phyloP scores from a whole-genome alignment of 139 green algal species.

The Tetradesmus obliquus region DNA sequence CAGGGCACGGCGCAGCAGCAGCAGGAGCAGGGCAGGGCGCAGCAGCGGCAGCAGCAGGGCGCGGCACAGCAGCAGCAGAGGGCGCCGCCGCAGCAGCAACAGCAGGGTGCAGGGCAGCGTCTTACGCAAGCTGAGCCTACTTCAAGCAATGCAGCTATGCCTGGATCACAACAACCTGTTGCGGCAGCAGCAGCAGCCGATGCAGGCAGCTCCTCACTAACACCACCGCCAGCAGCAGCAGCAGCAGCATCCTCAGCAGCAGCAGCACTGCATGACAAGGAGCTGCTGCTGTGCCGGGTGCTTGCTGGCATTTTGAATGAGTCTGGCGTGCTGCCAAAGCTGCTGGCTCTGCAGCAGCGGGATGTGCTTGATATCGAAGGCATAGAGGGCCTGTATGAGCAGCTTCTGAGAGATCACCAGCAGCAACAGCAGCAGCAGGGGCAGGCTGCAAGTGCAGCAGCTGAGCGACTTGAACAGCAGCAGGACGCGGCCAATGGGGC shows the following conservation, averaged over 20 bases:
- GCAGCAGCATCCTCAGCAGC: not conserved
- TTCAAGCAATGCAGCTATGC: too few relatives aligned
- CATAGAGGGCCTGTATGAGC: constrained; percentile 53
- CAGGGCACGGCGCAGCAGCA: not conserved
- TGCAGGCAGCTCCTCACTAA: too few relatives aligned
- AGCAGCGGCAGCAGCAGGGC: not conserved
- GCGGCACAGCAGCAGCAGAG: too few relatives aligned
- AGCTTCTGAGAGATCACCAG: constrained; percentile 13
- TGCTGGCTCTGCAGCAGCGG: constrained; percentile 66
- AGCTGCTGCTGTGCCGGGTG: constrained; percentile 43
- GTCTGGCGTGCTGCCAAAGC: constrained; percentile 57
- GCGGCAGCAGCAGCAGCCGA: too few relatives aligned
- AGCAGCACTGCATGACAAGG: not conserved
- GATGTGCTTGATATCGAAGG: constrained; percentile 72
- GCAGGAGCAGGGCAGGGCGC: not conserved
- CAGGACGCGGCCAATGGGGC: not conserved
- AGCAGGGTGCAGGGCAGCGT: not conserved
- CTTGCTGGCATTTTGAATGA: constrained; percentile 21
- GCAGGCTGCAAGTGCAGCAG: not conserved
- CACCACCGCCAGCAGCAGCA: not conserved
- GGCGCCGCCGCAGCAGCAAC: not conserved
- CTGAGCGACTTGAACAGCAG: not conserved
- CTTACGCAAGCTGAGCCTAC: too few relatives aligned
- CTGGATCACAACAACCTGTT: not conserved
- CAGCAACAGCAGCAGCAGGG: not conserved